Percentiles rank a stretch among this genome's conserved stretches.
Conservation (phyloP, 805 yeast genomes). For the Tanozyma kutaoensis region DNA sequence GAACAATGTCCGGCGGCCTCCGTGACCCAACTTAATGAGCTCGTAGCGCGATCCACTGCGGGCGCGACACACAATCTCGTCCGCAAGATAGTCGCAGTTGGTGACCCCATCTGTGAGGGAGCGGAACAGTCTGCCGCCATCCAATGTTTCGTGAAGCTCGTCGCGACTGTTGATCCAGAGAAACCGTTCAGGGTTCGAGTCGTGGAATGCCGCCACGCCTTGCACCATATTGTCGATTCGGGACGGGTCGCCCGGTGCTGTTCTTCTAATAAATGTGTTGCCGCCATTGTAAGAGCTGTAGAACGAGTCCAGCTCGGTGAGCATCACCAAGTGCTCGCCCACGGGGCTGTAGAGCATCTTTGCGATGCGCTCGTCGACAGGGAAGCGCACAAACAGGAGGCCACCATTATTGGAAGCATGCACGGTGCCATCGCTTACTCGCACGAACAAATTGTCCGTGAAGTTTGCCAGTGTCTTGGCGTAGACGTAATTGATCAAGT, state of each 20-base stretch:
- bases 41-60: too few species aligned
- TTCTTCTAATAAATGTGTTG: slow-evolving; percentile 30
- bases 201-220: too few species aligned
- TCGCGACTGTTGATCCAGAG: too few species aligned
- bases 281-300: slow-evolving; percentile 63
- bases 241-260: slow-evolving; percentile 27
- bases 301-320: slow-evolving; percentile 36
- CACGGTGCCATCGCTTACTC: slow-evolving; percentile 37
- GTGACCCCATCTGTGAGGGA: too few species aligned
- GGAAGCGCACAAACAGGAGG: slow-evolving; percentile 26
- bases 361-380: slow-evolving; percentile 26
- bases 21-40: too few species aligned
- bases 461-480: slow-evolving; percentile 7
- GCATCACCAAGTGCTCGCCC: slow-evolving; percentile 40
- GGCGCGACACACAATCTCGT: too few species aligned
- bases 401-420: slow-evolving; percentile 69
- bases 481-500: slow-evolving; percentile 43
- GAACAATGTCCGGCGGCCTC: slow-evolving; percentile 24
- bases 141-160: too few species aligned
- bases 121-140: too few species aligned
- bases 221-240: too few species aligned
- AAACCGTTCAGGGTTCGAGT: too few species aligned
- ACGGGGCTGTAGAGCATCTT: slow-evolving; percentile 50
- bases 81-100: too few species aligned
- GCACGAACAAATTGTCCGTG: slow-evolving; percentile 35